A percentile compares a stretch with the other conserved stretches of the same genome.
Conservation (phyloP, 345 rosid genomes). For the Arabidopsis thaliana region DNA sequence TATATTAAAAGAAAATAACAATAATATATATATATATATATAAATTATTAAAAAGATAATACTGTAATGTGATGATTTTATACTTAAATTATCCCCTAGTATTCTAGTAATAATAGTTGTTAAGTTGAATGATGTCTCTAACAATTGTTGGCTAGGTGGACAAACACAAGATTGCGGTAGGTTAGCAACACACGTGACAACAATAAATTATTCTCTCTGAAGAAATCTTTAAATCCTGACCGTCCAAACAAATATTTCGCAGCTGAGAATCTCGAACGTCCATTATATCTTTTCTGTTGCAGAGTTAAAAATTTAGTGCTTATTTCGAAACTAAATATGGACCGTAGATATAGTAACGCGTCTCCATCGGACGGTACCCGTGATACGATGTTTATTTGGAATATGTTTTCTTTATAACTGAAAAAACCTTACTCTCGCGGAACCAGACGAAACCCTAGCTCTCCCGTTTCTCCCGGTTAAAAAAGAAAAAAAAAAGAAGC, state of each 20-base stretch:
- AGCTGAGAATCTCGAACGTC: conserved; percentile 34
- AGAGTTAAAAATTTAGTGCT: not conserved
- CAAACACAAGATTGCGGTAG: conserved; percentile 26
- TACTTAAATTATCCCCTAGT: not conserved
- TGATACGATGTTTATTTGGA: conserved; percentile 18
- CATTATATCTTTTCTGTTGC: conserved; percentile 38
- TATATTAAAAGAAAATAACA: not conserved
- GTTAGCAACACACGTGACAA: conserved; percentile 42
- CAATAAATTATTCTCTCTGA: conserved; percentile 5
- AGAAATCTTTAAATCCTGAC: conserved; percentile 13
- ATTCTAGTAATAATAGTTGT: not conserved
- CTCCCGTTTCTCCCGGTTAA: conserved; percentile 53
- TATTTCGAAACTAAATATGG: conserved; percentile 5
- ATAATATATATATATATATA: too few relatives aligned
- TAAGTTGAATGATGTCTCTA: conserved; percentile 37
- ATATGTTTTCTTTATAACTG: conserved; percentile 39
- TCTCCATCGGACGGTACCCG: conserved; percentile 25
- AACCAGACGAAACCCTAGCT: conserved; percentile 71
- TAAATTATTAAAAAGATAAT: too few relatives aligned
- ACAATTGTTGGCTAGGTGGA: conserved; percentile 20
- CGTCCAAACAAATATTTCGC: conserved; percentile 28
- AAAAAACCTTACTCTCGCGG: conserved; percentile 59
- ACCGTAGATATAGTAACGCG: conserved; percentile 29
- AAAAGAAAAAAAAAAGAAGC: conserved; percentile 12
- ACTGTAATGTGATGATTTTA: too few relatives aligned